Base-by-base conservation (phyloP, 176 grass and related monocot genomes). In the Ensete glaucum region DNA sequence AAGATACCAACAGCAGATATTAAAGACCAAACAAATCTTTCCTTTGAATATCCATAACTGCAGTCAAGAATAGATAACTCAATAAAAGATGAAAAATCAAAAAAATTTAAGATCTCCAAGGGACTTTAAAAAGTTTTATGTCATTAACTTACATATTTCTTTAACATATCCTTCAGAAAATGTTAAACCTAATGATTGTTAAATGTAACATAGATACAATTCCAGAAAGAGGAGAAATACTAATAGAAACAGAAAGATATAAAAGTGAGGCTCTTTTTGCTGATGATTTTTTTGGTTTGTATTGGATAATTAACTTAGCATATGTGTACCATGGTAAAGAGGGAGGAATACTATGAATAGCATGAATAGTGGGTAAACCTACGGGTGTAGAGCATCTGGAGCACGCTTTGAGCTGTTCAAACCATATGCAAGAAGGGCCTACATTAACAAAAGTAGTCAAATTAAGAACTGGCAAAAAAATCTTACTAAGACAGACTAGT, bases 1-100 rank as follows among this genome's bases (percentile, higher is more conserved):
- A 99, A 99, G 88, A 99, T 99, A 65, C 91, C 90, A 17, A 99
- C 96, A 23, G 96, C 96, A 69, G 96, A 99, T 89, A 99, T 99
- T 67, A 99, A 81, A 27, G 96, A 99, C 96, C 96, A 99, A 64
- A 99, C 91, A 91, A 99, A 99, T 84, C 91, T 94, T 83, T 99
- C 96, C 82, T 99, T 99, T 24, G 88, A 99, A 82, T 99, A 99
- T 62, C 96, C 96, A 91, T 95, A 99, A 62, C 91, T 99, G 87
- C 53, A 86, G 73, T 2, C 52, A 26, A 52, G 7, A 51, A 65
- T 16, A 27, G n/a, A 48, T 22, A 11, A 9, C 34, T 24, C 21
- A 26, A 52, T 22, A 71, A 66, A 48, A 83, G 54, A 87, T 56
- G 78, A 34, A 70, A 76, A 26, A 1, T 11, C 24, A 48, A 77